These are phyloP conservation scores for Teratosphaeria pseudoeucalypti DNA, from an alignment of 2,329 filamentous ascomycete genomes.

Conservation along the genomic window DNA sequence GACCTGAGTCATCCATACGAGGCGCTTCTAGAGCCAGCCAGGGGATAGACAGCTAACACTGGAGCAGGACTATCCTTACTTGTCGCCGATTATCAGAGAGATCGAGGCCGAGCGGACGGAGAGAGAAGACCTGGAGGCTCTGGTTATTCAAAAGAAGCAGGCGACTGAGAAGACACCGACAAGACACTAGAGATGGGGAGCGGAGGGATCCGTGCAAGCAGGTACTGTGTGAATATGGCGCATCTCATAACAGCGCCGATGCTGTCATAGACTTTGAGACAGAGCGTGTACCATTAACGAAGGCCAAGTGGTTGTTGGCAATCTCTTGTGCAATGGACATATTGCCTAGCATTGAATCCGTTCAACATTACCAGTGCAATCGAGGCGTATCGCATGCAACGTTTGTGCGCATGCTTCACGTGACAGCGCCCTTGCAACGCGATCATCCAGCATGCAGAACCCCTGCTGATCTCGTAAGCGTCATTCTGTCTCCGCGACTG, in stretches of 20 bases:
- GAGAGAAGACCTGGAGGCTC: constrained; percentile 56
- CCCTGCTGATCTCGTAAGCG: not conserved
- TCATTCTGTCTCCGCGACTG: not conserved
- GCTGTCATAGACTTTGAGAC: not conserved
- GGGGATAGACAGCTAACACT: constrained; percentile 1
- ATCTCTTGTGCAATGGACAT: not conserved
- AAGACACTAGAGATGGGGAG: not conserved
- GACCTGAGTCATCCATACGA: not conserved
- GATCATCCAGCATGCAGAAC: not conserved
- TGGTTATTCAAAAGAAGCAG: constrained; percentile 45
- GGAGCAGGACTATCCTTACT: constrained; percentile 53
- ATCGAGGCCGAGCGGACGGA: constrained; percentile 59
- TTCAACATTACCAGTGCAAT: not conserved
- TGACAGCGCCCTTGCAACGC: not conserved
- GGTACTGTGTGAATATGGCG: not conserved
- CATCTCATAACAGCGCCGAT: not conserved
- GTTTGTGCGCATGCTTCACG: not conserved
- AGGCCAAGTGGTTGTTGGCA: not conserved
- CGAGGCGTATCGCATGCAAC: not conserved
- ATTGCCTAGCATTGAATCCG: not conserved
- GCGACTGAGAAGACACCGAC: constrained; percentile 5
- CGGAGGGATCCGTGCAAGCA: not conserved
- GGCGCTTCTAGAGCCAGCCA: not conserved
- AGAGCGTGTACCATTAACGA: not conserved
- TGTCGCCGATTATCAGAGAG: constrained; percentile 57